phyloP scores from a whole-genome alignment of 139 green algal species.

The Closterium sp. region DNA sequence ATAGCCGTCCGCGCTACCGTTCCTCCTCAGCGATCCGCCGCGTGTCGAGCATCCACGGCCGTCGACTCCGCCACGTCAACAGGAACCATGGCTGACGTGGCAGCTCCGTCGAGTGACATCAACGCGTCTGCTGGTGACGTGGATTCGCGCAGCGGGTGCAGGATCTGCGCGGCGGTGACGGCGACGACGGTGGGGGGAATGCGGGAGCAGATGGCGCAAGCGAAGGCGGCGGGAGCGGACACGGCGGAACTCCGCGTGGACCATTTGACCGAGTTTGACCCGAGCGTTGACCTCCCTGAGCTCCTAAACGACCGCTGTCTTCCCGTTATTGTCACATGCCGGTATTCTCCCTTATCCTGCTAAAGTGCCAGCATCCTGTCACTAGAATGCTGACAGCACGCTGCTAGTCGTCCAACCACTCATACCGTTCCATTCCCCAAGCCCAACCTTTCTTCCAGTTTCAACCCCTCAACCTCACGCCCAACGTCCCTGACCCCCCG shows the following conservation, averaged over 20 bases:
- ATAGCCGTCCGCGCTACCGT: neutral
- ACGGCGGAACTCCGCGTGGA: constrained; percentile 39
- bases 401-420: neutral
- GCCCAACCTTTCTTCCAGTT: constrained; percentile 51
- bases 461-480: neutral
- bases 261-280: constrained; percentile 27
- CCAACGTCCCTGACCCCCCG: neutral
- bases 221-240: constrained; percentile 21
- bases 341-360: constrained; percentile 30
- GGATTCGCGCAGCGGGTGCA: constrained; percentile 22
- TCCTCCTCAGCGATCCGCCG: neutral
- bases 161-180: constrained; percentile 31
- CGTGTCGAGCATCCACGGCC: neutral
- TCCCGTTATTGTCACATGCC: constrained; percentile 49
- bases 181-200: constrained; percentile 29
- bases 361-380: neutral
- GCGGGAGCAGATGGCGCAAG: constrained; percentile 10
- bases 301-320: constrained; percentile 12
- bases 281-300: neutral
- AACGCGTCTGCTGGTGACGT: neutral
- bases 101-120: neutral
- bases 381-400: neutral
- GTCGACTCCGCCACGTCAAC: neutral
- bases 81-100: neutral
- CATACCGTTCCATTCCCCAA: constrained; percentile 50